phyloP scores from a whole-genome alignment of 805 yeast genomes.

The Cyberlindnera euphorbiae region DNA sequence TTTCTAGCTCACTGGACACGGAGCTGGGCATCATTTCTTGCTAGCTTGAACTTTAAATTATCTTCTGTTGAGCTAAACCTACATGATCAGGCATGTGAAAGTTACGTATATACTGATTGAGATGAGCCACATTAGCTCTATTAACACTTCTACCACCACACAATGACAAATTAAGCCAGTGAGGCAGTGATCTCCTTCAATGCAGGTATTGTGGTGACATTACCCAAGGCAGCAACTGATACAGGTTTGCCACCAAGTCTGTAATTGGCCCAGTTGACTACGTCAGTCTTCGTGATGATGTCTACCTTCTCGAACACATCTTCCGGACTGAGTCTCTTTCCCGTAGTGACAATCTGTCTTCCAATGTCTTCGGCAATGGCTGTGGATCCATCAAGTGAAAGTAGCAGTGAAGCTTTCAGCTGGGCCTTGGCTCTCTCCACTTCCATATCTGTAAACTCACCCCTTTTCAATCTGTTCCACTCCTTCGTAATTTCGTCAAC shows the following conservation, averaged over 20 bases:
- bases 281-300: slow-evolving; percentile 70
- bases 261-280: slow-evolving; percentile 83
- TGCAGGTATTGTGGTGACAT: slow-evolving; percentile 65
- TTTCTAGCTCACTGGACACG: too few relatives aligned
- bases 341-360: slow-evolving; percentile 93
- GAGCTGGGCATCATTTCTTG: too few relatives aligned
- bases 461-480: slow-evolving; percentile 81
- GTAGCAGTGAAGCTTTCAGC: slow-evolving; percentile 82
- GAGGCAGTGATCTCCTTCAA: slow-evolving; percentile 53
- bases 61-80: too few relatives aligned
- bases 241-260: slow-evolving; percentile 72
- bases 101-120: too few relatives aligned
- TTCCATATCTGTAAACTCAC: slow-evolving; percentile 76
- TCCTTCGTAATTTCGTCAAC: slow-evolving; percentile 75
- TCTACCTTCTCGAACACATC: slow-evolving; percentile 60
- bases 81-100: too few relatives aligned
- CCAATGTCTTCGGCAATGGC: slow-evolving; percentile 98
- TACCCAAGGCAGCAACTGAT: slow-evolving; percentile 90
- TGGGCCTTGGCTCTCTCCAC: slow-evolving; percentile 94
- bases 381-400: slow-evolving; percentile 91
- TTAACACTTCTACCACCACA: too few relatives aligned
- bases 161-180: too few relatives aligned
- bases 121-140: too few relatives aligned
- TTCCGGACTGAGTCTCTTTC: slow-evolving; percentile 47
- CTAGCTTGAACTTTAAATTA: too few relatives aligned